Conservation (phyloP, 768 basidiomycete species). For the Termitomyces sp. region DNA sequence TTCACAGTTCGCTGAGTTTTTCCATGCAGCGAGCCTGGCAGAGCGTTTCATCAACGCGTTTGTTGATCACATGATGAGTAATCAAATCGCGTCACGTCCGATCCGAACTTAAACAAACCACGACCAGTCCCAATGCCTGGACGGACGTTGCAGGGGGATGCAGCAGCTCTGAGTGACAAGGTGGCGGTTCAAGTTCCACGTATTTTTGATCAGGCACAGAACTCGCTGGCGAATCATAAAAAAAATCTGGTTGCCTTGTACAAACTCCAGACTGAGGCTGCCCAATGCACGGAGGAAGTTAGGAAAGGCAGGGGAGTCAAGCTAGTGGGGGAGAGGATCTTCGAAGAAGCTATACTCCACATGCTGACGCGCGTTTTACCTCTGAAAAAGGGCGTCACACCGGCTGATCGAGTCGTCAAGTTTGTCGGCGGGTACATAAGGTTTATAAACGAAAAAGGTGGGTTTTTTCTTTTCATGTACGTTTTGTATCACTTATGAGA, state of each 20-base stretch:
- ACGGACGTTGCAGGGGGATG: conserved; percentile 10
- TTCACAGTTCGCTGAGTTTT: too few relatives aligned
- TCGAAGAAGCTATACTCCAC: conserved; percentile 61
- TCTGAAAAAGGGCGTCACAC: conserved; percentile 75
- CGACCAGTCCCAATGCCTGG: conserved; percentile 14
- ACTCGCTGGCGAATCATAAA: conserved; percentile 73
- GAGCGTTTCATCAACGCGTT: background rate
- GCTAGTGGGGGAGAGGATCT: conserved; percentile 73
- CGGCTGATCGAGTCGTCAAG: conserved; percentile 77
- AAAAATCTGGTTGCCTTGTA: conserved; percentile 85
- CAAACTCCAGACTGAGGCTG: conserved; percentile 72
- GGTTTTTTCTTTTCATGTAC: conserved; percentile 10
- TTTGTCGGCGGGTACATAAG: conserved; percentile 79
- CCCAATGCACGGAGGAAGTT: conserved; percentile 45
- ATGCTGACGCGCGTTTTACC: conserved; percentile 59
- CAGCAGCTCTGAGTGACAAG: conserved; percentile 7
- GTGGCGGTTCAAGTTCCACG: conserved; percentile 37
- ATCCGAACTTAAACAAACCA: background rate
- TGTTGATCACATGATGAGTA: background rate
- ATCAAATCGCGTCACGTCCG: background rate
- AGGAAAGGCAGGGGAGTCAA: conserved; percentile 43
- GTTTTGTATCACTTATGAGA: background rate
- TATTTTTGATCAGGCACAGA: conserved; percentile 81
- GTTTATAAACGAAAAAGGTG: conserved; percentile 77
- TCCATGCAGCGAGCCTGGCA: too few relatives aligned